phyloP scores from a whole-genome alignment of 768 basidiomycete species.

The Kwoniella sp. region DNA sequence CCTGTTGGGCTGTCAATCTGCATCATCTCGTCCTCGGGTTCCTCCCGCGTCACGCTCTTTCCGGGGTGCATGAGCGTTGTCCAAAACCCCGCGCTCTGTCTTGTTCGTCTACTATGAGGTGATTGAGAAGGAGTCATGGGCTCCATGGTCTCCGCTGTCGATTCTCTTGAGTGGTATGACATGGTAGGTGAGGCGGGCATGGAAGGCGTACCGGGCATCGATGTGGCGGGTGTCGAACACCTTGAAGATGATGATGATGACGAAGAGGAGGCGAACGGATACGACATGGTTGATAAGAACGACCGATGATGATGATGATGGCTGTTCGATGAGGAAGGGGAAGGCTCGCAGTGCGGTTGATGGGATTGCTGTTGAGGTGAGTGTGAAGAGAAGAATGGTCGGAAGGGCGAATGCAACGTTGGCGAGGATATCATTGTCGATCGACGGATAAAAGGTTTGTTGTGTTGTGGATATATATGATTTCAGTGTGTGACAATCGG shows the following conservation, averaged over 20 bases:
- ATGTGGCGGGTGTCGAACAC: conserved; percentile 12
- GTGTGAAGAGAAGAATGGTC: conserved; percentile 1
- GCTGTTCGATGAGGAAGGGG: neutral
- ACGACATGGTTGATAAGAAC: conserved; percentile 15
- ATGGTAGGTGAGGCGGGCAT: conserved; percentile 12
- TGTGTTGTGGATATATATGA: neutral
- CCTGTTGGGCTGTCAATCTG: conserved; percentile 24
- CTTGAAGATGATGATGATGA: conserved; percentile 15
- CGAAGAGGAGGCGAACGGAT: conserved; percentile 13
- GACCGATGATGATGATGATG: neutral
- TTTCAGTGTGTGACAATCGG: neutral
- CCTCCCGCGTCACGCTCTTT: conserved; percentile 20
- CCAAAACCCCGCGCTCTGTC: conserved; percentile 31
- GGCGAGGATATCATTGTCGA: conserved; percentile 3
- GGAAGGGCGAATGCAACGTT: conserved; percentile 5
- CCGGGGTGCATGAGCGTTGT: conserved; percentile 19
- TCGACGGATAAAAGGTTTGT: neutral
- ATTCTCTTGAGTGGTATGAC: conserved; percentile 14
- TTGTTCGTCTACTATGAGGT: conserved; percentile 19
- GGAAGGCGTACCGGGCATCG: conserved; percentile 7
- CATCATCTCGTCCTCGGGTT: conserved; percentile 30
- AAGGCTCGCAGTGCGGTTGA: neutral
- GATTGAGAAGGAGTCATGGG: conserved; percentile 5
- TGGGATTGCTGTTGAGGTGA: neutral
- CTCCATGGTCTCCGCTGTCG: conserved; percentile 12